Percentiles rank a stretch among this genome's conserved stretches.
phyloP scores from a whole-genome alignment of 768 basidiomycete species.

The Chlorophyllum brunneum region DNA sequence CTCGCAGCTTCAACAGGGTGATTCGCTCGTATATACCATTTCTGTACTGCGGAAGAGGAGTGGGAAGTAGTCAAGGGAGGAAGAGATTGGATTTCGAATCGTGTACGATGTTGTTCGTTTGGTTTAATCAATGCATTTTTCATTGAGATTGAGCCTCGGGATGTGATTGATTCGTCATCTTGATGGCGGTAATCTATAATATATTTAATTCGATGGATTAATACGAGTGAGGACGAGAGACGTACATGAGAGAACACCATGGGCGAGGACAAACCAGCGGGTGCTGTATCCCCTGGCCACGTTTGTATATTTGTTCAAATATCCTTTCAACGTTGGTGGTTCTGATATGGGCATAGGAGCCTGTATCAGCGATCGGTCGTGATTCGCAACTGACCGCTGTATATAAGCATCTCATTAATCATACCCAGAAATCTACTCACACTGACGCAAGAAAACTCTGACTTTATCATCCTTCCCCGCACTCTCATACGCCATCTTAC shows the following conservation, averaged over 20 bases:
- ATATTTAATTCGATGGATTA: background rate
- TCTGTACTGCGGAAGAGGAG: constrained; percentile 47
- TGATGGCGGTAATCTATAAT: constrained; percentile 77
- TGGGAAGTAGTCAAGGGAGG: constrained; percentile 31
- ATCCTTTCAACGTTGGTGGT: constrained; percentile 66
- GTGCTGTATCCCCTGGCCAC: constrained; percentile 88
- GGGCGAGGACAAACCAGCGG: constrained; percentile 89
- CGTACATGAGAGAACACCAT: constrained; percentile 82
- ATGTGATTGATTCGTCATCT: constrained; percentile 83
- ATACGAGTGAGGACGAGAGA: constrained; percentile 14
- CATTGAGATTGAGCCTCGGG: constrained; percentile 87
- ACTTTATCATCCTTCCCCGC: constrained; percentile 79
- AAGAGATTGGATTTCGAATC: constrained; percentile 78
- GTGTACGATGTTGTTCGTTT: constrained; percentile 49
- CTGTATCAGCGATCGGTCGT: constrained; percentile 68
- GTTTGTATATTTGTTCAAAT: constrained; percentile 90
- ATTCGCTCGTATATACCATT: constrained; percentile 81
- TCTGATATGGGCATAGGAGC: constrained; percentile 37
- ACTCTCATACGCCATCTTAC: constrained; percentile 65
- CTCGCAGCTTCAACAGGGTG: constrained; percentile 88
- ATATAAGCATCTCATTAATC: background rate
- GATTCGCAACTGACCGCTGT: constrained; percentile 55
- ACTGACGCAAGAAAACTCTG: constrained; percentile 78
- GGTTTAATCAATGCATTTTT: constrained; percentile 65
- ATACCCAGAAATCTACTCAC: constrained; percentile 56